phyloP scores from a whole-genome alignment of 768 basidiomycete species.

The Tulasnella sp. region DNA sequence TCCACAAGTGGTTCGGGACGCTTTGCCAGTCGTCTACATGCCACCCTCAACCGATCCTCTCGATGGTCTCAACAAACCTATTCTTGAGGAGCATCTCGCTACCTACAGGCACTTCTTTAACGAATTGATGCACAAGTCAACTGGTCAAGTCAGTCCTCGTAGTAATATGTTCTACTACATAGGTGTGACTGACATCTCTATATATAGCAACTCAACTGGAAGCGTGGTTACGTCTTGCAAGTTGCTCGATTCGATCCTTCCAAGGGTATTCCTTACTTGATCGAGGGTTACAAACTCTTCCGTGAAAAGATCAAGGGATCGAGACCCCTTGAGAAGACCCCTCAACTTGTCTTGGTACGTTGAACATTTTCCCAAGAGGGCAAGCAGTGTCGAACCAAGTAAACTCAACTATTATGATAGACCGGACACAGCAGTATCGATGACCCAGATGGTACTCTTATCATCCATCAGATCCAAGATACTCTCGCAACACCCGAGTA shows the following conservation, averaged over 20 bases:
- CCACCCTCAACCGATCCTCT: constrained; percentile 26
- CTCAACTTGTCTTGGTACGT: constrained; percentile 69
- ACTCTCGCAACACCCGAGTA: constrained; percentile 11
- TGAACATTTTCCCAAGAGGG: too few relatives aligned
- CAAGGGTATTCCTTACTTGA: constrained; percentile 69
- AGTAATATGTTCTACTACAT: constrained; percentile 80
- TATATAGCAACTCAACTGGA: constrained; percentile 69
- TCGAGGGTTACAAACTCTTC: constrained; percentile 61
- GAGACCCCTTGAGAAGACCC: constrained; percentile 41
- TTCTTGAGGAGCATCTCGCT: too few relatives aligned
- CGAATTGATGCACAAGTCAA: constrained; percentile 32
- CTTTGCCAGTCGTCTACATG: constrained; percentile 44
- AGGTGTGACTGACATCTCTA: constrained; percentile 72
- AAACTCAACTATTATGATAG: too few relatives aligned
- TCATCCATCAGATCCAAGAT: constrained; percentile 14
- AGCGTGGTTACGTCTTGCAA: constrained; percentile 77
- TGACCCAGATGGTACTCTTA: constrained; percentile 37
- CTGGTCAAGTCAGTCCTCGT: constrained; percentile 60
- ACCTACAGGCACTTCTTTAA: neutral
- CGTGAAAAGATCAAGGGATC: constrained; percentile 58
- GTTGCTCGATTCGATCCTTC: constrained; percentile 91
- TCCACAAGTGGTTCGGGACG: constrained; percentile 70
- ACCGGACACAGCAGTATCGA: constrained; percentile 90
- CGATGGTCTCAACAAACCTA: constrained; percentile 75
- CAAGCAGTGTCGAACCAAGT: too few relatives aligned